Conservation (phyloP, 345 rosid genomes). For the Bruguiera gymnorhiza region DNA sequence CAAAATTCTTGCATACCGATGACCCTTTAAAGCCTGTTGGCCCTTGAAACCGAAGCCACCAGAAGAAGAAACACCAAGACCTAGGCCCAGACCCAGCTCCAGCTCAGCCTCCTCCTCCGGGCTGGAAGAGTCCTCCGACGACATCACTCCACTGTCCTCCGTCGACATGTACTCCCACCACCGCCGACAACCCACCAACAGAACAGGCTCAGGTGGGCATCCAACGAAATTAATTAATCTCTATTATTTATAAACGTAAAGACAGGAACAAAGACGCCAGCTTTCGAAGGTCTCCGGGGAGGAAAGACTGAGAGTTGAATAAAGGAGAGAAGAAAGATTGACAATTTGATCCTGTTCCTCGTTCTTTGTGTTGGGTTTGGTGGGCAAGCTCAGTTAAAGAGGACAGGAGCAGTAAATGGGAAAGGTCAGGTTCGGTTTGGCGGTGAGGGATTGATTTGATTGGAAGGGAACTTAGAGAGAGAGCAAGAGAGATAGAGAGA, state of each 20-base stretch:
- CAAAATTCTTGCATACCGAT: constrained; percentile 43
- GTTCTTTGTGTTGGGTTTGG: background rate
- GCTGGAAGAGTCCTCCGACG: constrained; percentile 76
- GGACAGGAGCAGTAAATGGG: constrained; percentile 9
- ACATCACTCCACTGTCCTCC: constrained; percentile 36
- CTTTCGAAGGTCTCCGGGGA: too few species aligned
- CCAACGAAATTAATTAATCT: background rate
- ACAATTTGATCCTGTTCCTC: background rate
- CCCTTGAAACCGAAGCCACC: constrained; percentile 21
- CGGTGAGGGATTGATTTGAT: background rate
- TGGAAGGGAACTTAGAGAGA: background rate
- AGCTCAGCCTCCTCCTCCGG: constrained; percentile 54
- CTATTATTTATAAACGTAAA: background rate
- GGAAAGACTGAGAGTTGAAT: too few species aligned
- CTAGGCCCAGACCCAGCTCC: constrained; percentile 61
- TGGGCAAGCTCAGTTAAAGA: background rate
- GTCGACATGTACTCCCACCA: constrained; percentile 47
- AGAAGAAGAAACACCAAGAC: constrained; percentile 28
- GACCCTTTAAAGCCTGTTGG: constrained; percentile 24
- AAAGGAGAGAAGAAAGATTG: background rate
- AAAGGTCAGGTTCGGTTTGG: constrained; percentile 17
- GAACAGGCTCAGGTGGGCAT: background rate
- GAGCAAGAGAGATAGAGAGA: background rate
- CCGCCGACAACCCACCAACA: constrained; percentile 35
- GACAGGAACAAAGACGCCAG: background rate